Evolutionary conservation across 2,329 filamentous ascomycete genomes (phyloP), one percentile per base, ranked within the genome.

Genomic region (Sclerotiophoma versabilis): DNA sequence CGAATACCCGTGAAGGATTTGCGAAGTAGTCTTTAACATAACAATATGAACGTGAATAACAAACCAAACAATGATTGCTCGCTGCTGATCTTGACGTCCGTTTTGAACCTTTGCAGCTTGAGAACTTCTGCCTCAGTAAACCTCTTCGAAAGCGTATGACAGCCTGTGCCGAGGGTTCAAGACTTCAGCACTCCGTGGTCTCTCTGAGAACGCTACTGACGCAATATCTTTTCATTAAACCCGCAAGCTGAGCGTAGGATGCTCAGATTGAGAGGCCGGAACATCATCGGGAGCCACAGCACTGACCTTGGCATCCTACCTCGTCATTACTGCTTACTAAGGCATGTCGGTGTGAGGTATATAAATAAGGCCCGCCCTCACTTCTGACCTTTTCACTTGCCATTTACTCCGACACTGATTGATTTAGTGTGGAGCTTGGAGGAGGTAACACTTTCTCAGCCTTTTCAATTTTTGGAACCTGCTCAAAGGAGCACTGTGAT

Each of bases 401-500:
- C 12, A 37, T 37, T 9, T 3, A 34, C 17, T 11, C 19, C 20
- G 10, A 20, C 15, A 34, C 32, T 34, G 5, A 20, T 11, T 27
- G 6, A 11, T 6, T n/a, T n/a, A n/a, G n/a, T n/a, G n/a, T n/a
- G n/a, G 25, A 27, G 25, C 25, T 27, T 30, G 29, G 29, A 30
- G 4, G 29, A 8, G 29, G 29, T 30, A 8, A 30, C 29, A 30
- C 29, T 6, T 27, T 6, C 11, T 14, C 11, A 14, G 9, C 29
- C 4, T 33, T 12, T 7, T n/a, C 17, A 47, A 39, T 61, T 60
- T 66, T 66, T 63, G 17, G 10, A 34, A 5, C 15, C 36, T 11
- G 38, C 49, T 33, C 54, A 43, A 22, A 23, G 48, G n/a, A n/a
- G 17, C 58, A 59, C 52, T 48, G 54, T 66, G 60, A 57, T 48